These are phyloP conservation scores for Anacardium occidentale DNA, from an alignment of 345 rosid species.

Conservation along the genomic window DNA sequence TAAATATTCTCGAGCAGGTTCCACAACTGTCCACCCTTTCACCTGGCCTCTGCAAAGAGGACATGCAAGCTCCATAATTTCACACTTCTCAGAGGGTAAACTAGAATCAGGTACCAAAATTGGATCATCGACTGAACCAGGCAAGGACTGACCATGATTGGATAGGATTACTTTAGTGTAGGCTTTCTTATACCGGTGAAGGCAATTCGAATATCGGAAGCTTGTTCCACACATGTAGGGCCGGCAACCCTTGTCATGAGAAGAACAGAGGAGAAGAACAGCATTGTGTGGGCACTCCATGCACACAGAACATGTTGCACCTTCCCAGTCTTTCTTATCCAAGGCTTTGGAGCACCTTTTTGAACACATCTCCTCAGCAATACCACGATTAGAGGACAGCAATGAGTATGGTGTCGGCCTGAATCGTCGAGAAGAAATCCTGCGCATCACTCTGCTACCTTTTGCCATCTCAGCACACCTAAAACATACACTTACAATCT, in stretches of 20 bases:
- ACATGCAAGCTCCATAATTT: slow-evolving; percentile 64
- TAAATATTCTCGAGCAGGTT: slow-evolving; percentile 73
- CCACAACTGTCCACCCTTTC: slow-evolving; percentile 96
- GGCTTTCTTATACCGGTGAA: slow-evolving; percentile 88
- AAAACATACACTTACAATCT: slow-evolving; percentile 3
- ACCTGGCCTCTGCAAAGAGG: slow-evolving; percentile 97
- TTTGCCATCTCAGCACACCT: slow-evolving; percentile 54
- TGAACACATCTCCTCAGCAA: slow-evolving; percentile 34
- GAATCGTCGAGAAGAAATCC: slow-evolving; percentile 47
- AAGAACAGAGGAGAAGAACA: slow-evolving; percentile 95
- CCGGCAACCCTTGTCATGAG: slow-evolving; percentile 95
- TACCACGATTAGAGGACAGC: slow-evolving; percentile 32
- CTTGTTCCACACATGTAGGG: slow-evolving; percentile 99
- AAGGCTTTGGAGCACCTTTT: slow-evolving; percentile 48
- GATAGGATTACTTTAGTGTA: slow-evolving; percentile 56
- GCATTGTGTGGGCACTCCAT: slow-evolving; percentile 98
- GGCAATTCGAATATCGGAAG: slow-evolving; percentile 90
- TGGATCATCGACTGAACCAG: slow-evolving; percentile 32
- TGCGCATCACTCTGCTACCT: slow-evolving; percentile 56
- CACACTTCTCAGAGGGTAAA: slow-evolving; percentile 48
- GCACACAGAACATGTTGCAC: slow-evolving; percentile 86
- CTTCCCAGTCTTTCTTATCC: slow-evolving; percentile 83
- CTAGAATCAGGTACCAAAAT: slow-evolving; percentile 30
- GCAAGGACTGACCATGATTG: slow-evolving; percentile 20
- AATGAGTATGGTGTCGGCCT: slow-evolving; percentile 55